Percentiles rank a stretch among this genome's conserved stretches.
Conservation (phyloP, 179 eudicot species). For the Spinacia oleracea region DNA sequence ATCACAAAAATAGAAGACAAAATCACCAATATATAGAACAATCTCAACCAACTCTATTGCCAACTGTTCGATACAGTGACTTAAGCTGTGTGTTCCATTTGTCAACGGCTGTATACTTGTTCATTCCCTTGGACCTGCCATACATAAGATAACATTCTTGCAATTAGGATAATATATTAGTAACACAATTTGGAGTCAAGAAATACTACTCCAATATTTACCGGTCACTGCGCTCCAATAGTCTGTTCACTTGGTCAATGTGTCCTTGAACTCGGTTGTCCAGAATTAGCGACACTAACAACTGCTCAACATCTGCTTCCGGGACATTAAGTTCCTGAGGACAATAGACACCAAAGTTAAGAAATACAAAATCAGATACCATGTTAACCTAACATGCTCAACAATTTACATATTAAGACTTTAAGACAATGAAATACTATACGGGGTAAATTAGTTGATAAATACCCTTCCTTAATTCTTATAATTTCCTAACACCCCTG, state of each 20-base stretch:
- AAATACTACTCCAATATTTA: conserved; percentile 20
- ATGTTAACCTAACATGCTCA: not conserved
- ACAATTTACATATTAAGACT: not conserved
- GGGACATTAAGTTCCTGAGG: conserved; percentile 94
- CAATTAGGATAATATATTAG: not conserved
- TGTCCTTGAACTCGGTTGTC: conserved; percentile 94
- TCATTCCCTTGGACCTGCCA: conserved; percentile 50
- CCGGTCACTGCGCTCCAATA: conserved; percentile 87
- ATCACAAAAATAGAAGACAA: conserved; percentile 8
- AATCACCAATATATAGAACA: not conserved
- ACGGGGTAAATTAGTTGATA: not conserved
- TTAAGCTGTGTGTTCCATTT: conserved; percentile 94
- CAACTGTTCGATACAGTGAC: conserved; percentile 66
- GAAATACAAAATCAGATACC: conserved; percentile 1
- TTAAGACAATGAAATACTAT: no score
- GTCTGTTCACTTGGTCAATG: conserved; percentile 92
- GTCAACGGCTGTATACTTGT: conserved; percentile 70
- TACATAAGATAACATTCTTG: not conserved
- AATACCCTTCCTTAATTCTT: not conserved
- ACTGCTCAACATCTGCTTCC: conserved; percentile 83
- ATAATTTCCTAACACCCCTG: not conserved
- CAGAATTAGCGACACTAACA: conserved; percentile 84
- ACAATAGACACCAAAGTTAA: not conserved
- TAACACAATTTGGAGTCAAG: no score
- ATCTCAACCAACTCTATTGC: conserved; percentile 60